Evolutionary conservation across 768 basidiomycete species (phyloP).

Genomic region (Boletus vinaceobasis): DNA sequence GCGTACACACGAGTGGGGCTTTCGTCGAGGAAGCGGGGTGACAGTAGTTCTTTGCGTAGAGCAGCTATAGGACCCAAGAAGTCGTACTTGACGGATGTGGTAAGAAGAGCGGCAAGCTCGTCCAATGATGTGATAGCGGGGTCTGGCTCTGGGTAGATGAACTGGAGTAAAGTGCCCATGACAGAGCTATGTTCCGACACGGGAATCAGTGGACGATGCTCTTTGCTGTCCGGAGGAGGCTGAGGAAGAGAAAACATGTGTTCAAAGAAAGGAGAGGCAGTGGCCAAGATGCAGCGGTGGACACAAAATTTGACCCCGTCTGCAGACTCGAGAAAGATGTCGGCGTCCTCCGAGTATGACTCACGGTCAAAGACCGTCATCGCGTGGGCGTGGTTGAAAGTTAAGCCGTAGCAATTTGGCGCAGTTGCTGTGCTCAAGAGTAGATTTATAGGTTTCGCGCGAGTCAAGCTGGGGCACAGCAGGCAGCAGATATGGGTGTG

Average conservation of each 20-base stretch:
- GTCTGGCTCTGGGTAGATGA: conserved; percentile 60
- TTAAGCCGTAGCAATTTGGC: background rate
- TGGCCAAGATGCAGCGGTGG: conserved; percentile 58
- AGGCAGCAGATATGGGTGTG: background rate
- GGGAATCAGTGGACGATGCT: conserved; percentile 45
- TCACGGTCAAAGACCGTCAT: conserved; percentile 32
- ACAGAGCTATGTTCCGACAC: conserved; percentile 48
- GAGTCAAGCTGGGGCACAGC: conserved; percentile 7
- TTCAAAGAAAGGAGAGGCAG: conserved; percentile 64
- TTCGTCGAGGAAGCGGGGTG: conserved; percentile 43
- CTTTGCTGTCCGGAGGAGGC: conserved; percentile 26
- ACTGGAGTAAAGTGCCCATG: conserved; percentile 51
- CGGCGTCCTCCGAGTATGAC: conserved; percentile 49
- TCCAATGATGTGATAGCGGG: conserved; percentile 52
- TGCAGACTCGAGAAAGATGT: conserved; percentile 49
- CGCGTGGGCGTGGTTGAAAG: conserved; percentile 7
- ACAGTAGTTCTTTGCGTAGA: conserved; percentile 52
- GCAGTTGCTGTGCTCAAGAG: background rate
- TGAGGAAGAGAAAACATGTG: conserved; percentile 70
- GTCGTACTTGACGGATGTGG: conserved; percentile 64
- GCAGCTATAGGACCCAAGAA: conserved; percentile 42
- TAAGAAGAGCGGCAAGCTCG: conserved; percentile 48
- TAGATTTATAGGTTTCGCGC: conserved; percentile 20
- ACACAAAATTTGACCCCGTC: conserved; percentile 50
- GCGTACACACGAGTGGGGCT: conserved; percentile 65